phyloP scores from a whole-genome alignment of 352 stramenopile genomes.

The Phytophthora quininea region DNA sequence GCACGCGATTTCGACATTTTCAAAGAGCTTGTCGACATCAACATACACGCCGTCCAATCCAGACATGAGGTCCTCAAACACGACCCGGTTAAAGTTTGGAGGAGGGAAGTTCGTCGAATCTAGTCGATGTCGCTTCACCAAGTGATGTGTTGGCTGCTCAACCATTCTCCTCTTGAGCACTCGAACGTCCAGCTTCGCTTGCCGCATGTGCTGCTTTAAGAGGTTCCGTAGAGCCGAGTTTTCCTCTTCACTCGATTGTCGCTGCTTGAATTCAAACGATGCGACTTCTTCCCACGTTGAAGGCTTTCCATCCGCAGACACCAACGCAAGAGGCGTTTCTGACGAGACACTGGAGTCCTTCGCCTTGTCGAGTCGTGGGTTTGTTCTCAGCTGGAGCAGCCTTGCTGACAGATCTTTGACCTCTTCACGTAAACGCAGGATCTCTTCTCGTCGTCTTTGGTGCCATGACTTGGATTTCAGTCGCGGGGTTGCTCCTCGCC shows the following conservation, averaged over 20 bases:
- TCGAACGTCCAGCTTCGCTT: neutral
- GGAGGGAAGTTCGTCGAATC: neutral
- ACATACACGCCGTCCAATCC: neutral
- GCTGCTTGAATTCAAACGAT: neutral
- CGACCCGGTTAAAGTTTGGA: neutral
- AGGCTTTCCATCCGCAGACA: neutral
- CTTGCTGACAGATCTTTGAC: neutral
- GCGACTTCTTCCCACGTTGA: neutral
- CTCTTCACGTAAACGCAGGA: constrained; percentile 5
- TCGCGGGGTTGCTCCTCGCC: too few relatives aligned
- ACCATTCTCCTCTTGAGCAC: neutral
- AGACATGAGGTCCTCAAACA: neutral
- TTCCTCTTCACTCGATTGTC: neutral
- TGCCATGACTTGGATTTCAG: neutral
- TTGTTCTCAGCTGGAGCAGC: neutral
- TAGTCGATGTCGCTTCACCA: neutral
- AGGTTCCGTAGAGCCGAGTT: neutral
- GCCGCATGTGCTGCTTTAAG: neutral
- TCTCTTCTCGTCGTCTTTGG: neutral
- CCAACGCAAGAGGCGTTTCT: neutral
- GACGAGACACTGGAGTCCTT: neutral
- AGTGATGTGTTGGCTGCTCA: neutral
- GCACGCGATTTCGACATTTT: neutral
- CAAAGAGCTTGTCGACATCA: neutral
- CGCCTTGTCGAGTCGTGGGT: neutral